Conservation (phyloP, 2,329 filamentous ascomycete genomes). For the Cladosporium halotolerans region DNA sequence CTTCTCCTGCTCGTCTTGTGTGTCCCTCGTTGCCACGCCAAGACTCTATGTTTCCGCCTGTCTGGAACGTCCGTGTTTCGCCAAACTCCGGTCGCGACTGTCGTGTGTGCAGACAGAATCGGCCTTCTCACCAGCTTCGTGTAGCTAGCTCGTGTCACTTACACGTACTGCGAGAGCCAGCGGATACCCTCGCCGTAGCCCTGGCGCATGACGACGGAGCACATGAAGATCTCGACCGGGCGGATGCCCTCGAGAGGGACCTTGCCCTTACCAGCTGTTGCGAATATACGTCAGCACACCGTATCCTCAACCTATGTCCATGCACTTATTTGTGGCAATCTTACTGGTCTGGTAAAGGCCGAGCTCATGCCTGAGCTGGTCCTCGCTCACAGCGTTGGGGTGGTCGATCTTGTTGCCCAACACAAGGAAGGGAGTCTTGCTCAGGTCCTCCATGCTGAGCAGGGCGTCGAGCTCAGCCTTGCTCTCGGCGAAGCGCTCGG, state of each 20-base stretch:
- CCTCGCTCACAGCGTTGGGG: constrained; percentile 89
- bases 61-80: too few relatives aligned
- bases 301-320: background rate
- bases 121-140: too few relatives aligned
- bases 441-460: constrained; percentile 91
- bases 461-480: constrained; percentile 94
- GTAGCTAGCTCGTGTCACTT: constrained; percentile 30
- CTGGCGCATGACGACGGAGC: constrained; percentile 96
- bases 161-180: constrained; percentile 88
- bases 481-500: constrained; percentile 86
- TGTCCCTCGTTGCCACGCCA: background rate
- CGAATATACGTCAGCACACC: constrained; percentile 7
- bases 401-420: constrained; percentile 99
- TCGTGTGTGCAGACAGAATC: too few relatives aligned
- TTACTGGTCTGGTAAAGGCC: constrained; percentile 87
- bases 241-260: constrained; percentile 85
- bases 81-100: too few relatives aligned
- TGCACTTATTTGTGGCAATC: background rate
- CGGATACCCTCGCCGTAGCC: constrained; percentile 83
- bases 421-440: constrained; percentile 91
- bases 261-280: constrained; percentile 71
- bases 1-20: background rate
- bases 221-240: constrained; percentile 98
- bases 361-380: constrained; percentile 85
- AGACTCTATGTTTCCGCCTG: background rate